phyloP scores from a whole-genome alignment of 768 basidiomycete species.

The Cyclocybe cylindracea region DNA sequence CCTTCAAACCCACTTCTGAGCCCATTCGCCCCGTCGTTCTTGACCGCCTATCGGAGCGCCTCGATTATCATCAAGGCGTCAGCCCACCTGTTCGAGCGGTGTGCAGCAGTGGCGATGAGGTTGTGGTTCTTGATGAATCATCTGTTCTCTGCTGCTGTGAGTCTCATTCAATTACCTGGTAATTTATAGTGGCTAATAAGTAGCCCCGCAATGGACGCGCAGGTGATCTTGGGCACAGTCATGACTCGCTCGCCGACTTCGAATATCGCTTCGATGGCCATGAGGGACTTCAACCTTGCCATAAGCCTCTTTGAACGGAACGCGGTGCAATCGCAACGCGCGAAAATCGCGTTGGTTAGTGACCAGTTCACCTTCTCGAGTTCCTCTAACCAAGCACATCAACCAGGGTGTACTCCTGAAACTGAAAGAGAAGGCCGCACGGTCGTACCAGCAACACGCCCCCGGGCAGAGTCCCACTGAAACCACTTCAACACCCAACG shows the following conservation, averaged over 20 bases:
- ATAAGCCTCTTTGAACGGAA: conserved; percentile 47
- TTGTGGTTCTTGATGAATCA: conserved; percentile 54
- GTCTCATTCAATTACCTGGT: conserved; percentile 12
- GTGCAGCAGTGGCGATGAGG: conserved; percentile 47
- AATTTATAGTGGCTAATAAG: neutral
- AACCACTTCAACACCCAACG: neutral
- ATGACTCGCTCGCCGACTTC: conserved; percentile 57
- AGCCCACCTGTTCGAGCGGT: conserved; percentile 48
- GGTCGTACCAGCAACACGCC: conserved; percentile 32
- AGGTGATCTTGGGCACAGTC: conserved; percentile 63
- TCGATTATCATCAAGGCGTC: conserved; percentile 52
- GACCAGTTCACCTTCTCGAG: neutral
- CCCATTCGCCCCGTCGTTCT: conserved; percentile 56
- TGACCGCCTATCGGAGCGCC: conserved; percentile 54
- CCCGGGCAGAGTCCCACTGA: conserved; percentile 8
- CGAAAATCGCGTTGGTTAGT: conserved; percentile 45
- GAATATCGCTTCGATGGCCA: conserved; percentile 48
- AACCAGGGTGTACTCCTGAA: conserved; percentile 43
- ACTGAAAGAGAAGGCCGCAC: conserved; percentile 45
- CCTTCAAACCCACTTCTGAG: conserved; percentile 55
- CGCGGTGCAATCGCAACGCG: conserved; percentile 45
- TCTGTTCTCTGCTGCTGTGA: conserved; percentile 50
- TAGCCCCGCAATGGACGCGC: neutral
- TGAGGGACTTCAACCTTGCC: conserved; percentile 48
- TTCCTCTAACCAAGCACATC: neutral